Conservation (phyloP, 2,329 filamentous ascomycete species). For the Aspergillus ruber region DNA sequence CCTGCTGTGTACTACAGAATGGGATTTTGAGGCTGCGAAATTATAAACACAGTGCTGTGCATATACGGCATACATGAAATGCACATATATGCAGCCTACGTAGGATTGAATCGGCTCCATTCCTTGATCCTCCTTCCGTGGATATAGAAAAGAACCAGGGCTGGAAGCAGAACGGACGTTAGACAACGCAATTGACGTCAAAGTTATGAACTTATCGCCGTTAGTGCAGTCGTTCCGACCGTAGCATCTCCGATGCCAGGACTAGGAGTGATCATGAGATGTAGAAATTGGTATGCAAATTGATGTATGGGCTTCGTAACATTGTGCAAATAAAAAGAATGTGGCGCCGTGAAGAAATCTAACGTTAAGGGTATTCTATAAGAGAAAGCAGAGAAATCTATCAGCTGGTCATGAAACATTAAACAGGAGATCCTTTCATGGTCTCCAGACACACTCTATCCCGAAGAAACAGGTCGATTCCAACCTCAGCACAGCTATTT, state of each 20-base stretch:
- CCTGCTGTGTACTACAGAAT: conserved; percentile 49
- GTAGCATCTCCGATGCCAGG: too few species aligned
- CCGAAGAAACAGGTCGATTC: conserved; percentile 17
- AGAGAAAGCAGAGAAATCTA: neutral
- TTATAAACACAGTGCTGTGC: neutral
- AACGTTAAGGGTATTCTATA: neutral
- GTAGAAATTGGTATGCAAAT: too few species aligned
- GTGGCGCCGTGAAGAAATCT: too few species aligned
- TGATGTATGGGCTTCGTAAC: too few species aligned
- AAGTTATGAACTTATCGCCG: conserved; percentile 19
- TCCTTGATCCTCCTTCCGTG: conserved; percentile 35
- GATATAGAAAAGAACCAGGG: conserved; percentile 39
- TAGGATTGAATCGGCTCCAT: conserved; percentile 33
- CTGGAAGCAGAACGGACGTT: conserved; percentile 28
- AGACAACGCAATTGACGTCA: conserved; percentile 23
- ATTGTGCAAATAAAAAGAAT: too few species aligned
- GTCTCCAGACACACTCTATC: conserved; percentile 18
- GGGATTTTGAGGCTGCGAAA: conserved; percentile 29
- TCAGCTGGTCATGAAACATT: neutral
- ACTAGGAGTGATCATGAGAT: too few species aligned
- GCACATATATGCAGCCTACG: neutral
- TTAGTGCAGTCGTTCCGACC: neutral
- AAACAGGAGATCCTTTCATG: conserved; percentile 4
- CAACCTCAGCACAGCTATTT: conserved; percentile 13
- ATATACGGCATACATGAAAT: neutral